Conservation (phyloP, 2,329 filamentous ascomycete species). For the Monosporascus ibericus region DNA sequence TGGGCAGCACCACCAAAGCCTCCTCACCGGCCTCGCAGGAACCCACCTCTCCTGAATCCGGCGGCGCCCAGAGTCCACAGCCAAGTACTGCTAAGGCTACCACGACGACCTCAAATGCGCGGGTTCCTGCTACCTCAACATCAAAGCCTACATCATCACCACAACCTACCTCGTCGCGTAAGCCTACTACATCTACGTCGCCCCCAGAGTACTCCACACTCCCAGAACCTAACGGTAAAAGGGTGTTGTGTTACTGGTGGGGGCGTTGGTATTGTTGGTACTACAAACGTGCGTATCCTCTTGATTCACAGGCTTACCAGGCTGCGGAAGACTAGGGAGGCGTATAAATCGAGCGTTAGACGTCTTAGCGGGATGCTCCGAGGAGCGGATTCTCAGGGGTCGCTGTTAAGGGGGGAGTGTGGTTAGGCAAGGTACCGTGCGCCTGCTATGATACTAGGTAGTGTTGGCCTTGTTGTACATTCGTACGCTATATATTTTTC, state of each 20-base stretch:
- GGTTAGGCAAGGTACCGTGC: too few species aligned
- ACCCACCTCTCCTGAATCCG: neutral
- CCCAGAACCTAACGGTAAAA: neutral
- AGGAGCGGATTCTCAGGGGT: too few species aligned
- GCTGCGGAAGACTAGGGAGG: neutral
- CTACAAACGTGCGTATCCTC: neutral
- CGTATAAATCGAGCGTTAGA: too few species aligned
- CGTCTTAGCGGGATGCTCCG: too few species aligned
- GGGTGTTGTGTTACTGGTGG: neutral
- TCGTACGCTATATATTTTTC: too few species aligned
- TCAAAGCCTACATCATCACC: neutral
- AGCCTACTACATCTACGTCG: neutral
- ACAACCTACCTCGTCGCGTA: neutral
- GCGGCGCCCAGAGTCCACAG: too few species aligned
- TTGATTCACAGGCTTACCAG: neutral
- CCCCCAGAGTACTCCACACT: neutral
- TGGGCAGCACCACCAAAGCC: neutral
- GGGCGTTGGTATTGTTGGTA: neutral
- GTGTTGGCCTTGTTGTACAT: too few species aligned
- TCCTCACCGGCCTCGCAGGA: neutral
- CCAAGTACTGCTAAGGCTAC: neutral
- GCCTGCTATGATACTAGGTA: too few species aligned
- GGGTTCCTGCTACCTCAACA: neutral
- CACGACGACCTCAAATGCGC: neutral
- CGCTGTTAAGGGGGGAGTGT: too few species aligned